Evolutionary conservation across 805 yeast genomes (phyloP), one percentile per base, ranked within the genome.

Genomic region (Metschnikowia noctiluminum): DNA sequence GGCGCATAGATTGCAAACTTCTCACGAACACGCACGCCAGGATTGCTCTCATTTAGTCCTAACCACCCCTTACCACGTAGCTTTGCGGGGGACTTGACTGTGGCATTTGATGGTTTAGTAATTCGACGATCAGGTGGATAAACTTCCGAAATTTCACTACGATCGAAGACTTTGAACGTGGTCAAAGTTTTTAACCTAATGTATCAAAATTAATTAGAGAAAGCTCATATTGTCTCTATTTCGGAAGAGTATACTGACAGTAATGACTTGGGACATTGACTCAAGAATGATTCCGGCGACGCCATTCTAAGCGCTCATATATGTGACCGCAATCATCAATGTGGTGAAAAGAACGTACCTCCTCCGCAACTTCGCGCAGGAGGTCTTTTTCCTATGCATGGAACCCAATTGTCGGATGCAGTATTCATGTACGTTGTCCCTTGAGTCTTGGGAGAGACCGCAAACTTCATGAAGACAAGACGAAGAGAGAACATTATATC

Each of bases 41-140:
- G 38, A 45, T 46, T 46, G 49, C 49, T 46, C 45, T 42, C 38
- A 21, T 15, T n/a, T 28, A 2, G 38, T 16, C 5, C 45, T 12
- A 9, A 30, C 32, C 32, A 30, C 32, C 32, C 32, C 32, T 21
- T 30, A 6, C 32, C 32, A 30, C 10, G 10, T 10, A 30, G 13
- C 32, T 30, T 30, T 30, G 12, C 13, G 21, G 21, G 21, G 21
- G 21, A 30, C 14, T 34, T 8, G 9, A 7, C 10, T 21, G 21
- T 21, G 21, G 21, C 21, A 3, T 21, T 21, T 21, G 21, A 21
- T 21, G 21, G 21, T 21, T 21, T 4, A 4, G 4, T 21, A 2
- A 21, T 21, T 21, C 21, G 21, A 21, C 21, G 21, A 21, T 21
- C 21, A 21, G 21, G 21, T n/a, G n/a, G n/a, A n/a, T n/a, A n/a